These are phyloP conservation scores for Peronospora belbahrii DNA, from an alignment of 352 stramenopile species.

Conservation along the genomic window DNA sequence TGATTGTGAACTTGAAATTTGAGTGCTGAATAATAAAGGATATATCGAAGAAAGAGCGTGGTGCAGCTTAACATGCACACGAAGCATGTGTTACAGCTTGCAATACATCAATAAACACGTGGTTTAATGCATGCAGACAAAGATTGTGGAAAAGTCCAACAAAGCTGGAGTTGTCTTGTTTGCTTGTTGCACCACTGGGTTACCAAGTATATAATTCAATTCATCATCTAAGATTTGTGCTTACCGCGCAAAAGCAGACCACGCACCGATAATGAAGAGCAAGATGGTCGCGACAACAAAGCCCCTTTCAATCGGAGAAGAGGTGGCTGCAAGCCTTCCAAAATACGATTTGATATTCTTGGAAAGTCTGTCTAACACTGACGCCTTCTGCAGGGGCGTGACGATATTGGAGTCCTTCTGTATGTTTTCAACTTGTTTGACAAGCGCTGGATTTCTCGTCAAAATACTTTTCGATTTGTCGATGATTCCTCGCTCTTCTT, in stretches of 20 bases:
- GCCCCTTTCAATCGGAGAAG: slow-evolving; percentile 2
- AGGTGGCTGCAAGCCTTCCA: not conserved
- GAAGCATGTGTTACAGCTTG: no score
- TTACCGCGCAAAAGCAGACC: not conserved
- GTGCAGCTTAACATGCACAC: no score
- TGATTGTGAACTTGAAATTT: no score
- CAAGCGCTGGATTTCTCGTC: not conserved
- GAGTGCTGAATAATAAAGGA: no score
- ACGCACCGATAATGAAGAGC: not conserved
- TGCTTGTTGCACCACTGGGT: no score
- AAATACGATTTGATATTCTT: not conserved
- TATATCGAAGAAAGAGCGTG: no score
- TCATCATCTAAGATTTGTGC: no score
- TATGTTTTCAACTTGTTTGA: not conserved
- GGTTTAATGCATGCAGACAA: no score
- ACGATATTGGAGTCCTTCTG: not conserved
- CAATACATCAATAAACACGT: no score
- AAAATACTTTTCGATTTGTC: not conserved
- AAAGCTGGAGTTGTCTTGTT: no score
- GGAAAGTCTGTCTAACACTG: not conserved
- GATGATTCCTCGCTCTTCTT: slow-evolving; percentile 1
- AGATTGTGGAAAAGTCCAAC: no score
- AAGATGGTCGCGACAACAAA: slow-evolving; percentile 6
- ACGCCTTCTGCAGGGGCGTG: not conserved
- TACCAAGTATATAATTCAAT: no score